A percentile compares a stretch with the other conserved stretches of the same genome.
phyloP scores from a whole-genome alignment of 805 yeast species.

The Yarrowia osloensis region DNA sequence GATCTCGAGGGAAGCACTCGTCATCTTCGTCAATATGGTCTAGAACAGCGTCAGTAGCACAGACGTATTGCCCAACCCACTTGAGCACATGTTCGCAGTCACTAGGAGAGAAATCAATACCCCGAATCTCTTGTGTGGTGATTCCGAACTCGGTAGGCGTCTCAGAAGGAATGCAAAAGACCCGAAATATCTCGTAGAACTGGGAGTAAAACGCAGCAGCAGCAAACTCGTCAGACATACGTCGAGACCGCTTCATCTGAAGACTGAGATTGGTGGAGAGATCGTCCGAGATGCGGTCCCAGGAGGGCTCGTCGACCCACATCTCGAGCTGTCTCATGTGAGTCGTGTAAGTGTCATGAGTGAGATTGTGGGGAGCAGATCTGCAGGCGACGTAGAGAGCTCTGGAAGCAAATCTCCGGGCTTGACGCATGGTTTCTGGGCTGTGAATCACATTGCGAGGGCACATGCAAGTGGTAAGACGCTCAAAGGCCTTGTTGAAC shows the following conservation, averaged over 20 bases:
- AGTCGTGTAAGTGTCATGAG: background rate
- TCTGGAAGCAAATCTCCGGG: slow-evolving; percentile 19
- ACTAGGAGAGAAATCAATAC: background rate
- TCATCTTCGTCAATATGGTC: background rate
- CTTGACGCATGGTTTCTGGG: slow-evolving; percentile 5
- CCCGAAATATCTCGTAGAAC: slow-evolving; percentile 19
- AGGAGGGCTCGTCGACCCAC: background rate
- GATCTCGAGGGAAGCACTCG: background rate
- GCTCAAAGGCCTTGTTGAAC: slow-evolving; percentile 3
- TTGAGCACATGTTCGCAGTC: slow-evolving; percentile 8
- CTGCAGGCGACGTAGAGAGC: slow-evolving; percentile 19
- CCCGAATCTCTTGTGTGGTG: background rate
- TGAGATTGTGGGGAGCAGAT: slow-evolving; percentile 23
- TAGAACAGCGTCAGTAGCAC: background rate
- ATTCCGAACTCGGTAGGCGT: background rate
- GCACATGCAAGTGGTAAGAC: background rate
- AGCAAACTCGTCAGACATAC: slow-evolving; percentile 7
- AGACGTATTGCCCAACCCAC: background rate
- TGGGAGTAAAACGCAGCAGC: slow-evolving; percentile 20
- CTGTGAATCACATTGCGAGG: slow-evolving; percentile 3
- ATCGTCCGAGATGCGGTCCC: slow-evolving; percentile 1
- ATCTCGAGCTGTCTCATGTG: background rate
- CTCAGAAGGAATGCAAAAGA: background rate
- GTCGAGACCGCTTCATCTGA: slow-evolving; percentile 2
- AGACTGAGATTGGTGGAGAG: background rate